These are phyloP conservation scores for Cerrena zonata DNA, from an alignment of 1,284 basidiomycete genomes.

Conservation along the genomic window DNA sequence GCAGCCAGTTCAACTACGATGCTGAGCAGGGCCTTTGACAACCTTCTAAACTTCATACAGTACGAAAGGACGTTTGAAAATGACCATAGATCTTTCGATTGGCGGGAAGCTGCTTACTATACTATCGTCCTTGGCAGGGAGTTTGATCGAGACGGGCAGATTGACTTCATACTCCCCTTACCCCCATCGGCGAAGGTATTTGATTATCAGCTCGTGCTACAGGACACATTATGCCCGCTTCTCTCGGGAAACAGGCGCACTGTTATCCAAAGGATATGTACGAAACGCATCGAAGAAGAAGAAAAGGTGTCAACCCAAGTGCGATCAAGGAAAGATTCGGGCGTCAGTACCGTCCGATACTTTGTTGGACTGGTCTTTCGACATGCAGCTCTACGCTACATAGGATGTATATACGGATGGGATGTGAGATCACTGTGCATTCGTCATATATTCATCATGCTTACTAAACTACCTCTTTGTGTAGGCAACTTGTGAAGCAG, in stretches of 20 bases:
- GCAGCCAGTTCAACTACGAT: constrained; percentile 10
- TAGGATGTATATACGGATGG: constrained; percentile 49
- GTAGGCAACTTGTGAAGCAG: constrained; percentile 39
- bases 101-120: constrained; percentile 12
- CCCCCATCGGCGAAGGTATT: constrained; percentile 12
- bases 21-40: constrained; percentile 14
- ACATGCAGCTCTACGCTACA: constrained; percentile 38
- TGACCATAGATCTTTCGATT: constrained; percentile 1
- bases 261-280: constrained; percentile 15
- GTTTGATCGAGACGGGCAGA: not conserved
- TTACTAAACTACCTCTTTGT: constrained; percentile 2
- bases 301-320: constrained; percentile 8
- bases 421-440: constrained; percentile 35
- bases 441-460: not conserved
- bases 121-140: constrained; percentile 7
- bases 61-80: constrained; percentile 6
- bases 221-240: constrained; percentile 7
- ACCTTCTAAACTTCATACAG: constrained; percentile 13
- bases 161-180: constrained; percentile 1
- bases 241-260: not conserved
- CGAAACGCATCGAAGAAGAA: constrained; percentile 28
- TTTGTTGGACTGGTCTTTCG: constrained; percentile 51
- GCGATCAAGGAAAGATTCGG: constrained; percentile 9
- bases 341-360: constrained; percentile 28
- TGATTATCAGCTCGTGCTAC: constrained; percentile 12